A percentile compares a stretch with the other conserved stretches of the same genome.
These are phyloP conservation scores for Blepharisma undulans DNA, from an alignment of 169 alveolate species.

Conservation along the genomic window DNA sequence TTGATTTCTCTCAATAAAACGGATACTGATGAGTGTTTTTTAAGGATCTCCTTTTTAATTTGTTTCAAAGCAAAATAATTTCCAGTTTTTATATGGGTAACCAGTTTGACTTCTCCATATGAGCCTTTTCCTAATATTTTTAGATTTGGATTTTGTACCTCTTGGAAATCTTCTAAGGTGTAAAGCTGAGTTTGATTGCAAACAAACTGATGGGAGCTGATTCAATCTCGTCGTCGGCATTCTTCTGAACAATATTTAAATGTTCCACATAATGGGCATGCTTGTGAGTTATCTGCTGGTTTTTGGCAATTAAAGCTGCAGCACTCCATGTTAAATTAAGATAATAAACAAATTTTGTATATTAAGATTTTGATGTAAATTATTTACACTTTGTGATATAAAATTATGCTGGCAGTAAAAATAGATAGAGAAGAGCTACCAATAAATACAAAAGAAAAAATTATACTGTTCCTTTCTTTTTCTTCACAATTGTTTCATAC, in stretches of 20 bases:
- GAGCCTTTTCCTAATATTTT: slow-evolving; percentile 79
- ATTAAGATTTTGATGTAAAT: slow-evolving; percentile 62
- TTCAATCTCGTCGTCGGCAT: neutral
- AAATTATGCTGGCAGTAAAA: slow-evolving; percentile 55
- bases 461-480: neutral
- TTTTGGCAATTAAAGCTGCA: neutral
- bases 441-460: neutral
- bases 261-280: neutral
- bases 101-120: slow-evolving; percentile 85
- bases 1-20: slow-evolving; percentile 82
- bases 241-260: neutral
- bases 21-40: slow-evolving; percentile 58
- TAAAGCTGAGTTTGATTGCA: neutral
- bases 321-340: neutral
- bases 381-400: slow-evolving; percentile 52
- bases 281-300: neutral
- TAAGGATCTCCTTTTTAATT: slow-evolving; percentile 62
- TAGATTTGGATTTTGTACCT: neutral
- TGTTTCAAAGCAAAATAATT: slow-evolving; percentile 82
- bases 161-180: slow-evolving; percentile 2
- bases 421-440: neutral
- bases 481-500: neutral
- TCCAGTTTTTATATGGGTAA: slow-evolving; percentile 64
- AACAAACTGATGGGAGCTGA: neutral
- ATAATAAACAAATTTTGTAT: neutral